These are phyloP conservation scores for Elongisporangium senticosum DNA, from an alignment of 352 stramenopile genomes.

Conservation along the genomic window DNA sequence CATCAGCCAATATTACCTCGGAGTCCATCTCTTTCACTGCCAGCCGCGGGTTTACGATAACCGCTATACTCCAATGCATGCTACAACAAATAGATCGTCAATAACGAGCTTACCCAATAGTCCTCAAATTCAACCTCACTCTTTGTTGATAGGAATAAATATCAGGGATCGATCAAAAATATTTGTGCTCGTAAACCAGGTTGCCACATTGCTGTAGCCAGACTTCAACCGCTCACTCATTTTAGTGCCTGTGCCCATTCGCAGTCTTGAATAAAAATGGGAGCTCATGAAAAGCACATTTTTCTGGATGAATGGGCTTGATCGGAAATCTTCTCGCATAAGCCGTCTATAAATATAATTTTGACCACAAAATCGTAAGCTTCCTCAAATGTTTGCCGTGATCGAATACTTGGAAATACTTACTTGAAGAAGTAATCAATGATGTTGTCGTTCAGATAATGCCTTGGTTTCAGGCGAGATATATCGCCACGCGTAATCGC, in stretches of 20 bases:
- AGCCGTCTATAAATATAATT: constrained; percentile 30
- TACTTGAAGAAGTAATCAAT: constrained; percentile 92
- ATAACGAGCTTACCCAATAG: neutral
- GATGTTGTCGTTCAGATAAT: constrained; percentile 91
- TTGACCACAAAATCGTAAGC: neutral
- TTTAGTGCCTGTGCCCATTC: constrained; percentile 32
- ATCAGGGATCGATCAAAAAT: constrained; percentile 72
- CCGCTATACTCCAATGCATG: constrained; percentile 76
- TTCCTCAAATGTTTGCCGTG: neutral
- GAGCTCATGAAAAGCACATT: constrained; percentile 77
- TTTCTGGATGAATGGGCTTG: constrained; percentile 39
- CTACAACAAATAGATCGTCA: constrained; percentile 24
- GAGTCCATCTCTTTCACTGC: constrained; percentile 25
- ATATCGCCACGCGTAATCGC: constrained; percentile 67
- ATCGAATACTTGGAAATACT: constrained; percentile 6
- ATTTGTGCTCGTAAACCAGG: constrained; percentile 56
- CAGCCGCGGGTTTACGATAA: constrained; percentile 65
- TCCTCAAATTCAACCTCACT: constrained; percentile 28
- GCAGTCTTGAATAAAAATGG: constrained; percentile 69
- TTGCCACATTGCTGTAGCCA: constrained; percentile 75
- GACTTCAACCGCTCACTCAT: constrained; percentile 31
- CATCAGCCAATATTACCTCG: constrained; percentile 14
- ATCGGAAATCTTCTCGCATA: constrained; percentile 44
- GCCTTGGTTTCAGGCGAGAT: constrained; percentile 43
- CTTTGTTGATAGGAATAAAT: constrained; percentile 86